Evolutionary conservation across 2,329 filamentous ascomycete genomes (phyloP), one percentile per base, ranked within the genome.

Genomic region (Seiridium unicorne): DNA sequence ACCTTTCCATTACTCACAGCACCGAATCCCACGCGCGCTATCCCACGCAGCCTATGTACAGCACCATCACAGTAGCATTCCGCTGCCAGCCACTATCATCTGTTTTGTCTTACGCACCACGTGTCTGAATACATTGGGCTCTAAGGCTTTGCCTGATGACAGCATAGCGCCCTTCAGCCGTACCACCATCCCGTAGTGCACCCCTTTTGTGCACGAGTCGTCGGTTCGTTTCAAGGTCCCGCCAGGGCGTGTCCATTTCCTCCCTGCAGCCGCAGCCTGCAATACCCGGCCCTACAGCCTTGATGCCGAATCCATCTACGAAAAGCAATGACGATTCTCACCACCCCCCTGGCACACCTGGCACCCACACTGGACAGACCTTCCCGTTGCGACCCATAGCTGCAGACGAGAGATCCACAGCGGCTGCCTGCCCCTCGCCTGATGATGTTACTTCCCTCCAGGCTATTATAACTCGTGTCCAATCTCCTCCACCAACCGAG

Each of bases 311-410:
- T 54, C 56, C 62, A 44, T 49, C 59, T 62, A 18, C 56, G 44
- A 60, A 58, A 59, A 36, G 51, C 51, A 61, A 57, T 58, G 55
- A 65, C 61, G 60, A 53, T 56, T 61, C 63, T 59, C 63, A 61
- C 58, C 61, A 61, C 51, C 38, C 60, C 57, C 32, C 58, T 53
- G 59, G 60, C 46, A 51, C 51, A 26, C 11, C 49, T 53, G n/a
- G 31, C 35, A 48, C 46, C 60, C 60, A 60, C 61, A 55, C 59
- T 61, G 61, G 51, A 64, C 65, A 70, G 60, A 63, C 63, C 59
- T 68, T 72, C 60, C 67, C 65, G 55, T 63, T 72, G 48, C 65
- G 64, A 63, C 61, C 64, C 62, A 64, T 72, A 64, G 55, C 51
- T 51, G 18, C 58, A 34, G 46, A 10, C 18, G 49, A 57, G 31